Percentiles rank a stretch among this genome's conserved stretches.
phyloP scores from a whole-genome alignment of 2,329 filamentous ascomycete genomes.

The Alternaria angustiovoidea region DNA sequence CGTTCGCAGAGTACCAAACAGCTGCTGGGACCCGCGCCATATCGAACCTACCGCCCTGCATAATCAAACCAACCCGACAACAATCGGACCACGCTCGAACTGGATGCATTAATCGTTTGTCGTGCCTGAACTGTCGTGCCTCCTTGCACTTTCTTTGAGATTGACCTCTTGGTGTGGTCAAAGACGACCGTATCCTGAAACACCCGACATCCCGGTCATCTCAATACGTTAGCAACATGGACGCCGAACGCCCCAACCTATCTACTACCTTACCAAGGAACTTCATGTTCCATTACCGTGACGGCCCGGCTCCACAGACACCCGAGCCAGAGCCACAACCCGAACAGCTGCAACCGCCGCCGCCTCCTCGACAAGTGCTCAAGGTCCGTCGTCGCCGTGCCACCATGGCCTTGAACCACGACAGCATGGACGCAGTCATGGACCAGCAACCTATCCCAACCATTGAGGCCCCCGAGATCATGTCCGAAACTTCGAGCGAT shows the following conservation, averaged over 20 bases:
- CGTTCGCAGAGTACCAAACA: constrained; percentile 46
- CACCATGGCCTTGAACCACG: constrained; percentile 37
- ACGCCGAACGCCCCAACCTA: constrained; percentile 54
- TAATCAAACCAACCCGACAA: constrained; percentile 23
- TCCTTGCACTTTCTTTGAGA: constrained; percentile 40
- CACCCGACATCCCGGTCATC: constrained; percentile 7
- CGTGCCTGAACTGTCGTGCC: constrained; percentile 18
- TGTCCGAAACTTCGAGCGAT: constrained; percentile 36
- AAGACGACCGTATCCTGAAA: constrained; percentile 17
- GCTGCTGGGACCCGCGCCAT: constrained; percentile 37
- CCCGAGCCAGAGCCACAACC: constrained; percentile 54
- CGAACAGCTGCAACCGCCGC: constrained; percentile 51
- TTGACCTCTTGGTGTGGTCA: constrained; percentile 23
- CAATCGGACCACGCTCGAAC: constrained; percentile 22
- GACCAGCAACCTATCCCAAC: constrained; percentile 54
- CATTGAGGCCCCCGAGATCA: constrained; percentile 58
- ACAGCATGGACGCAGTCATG: constrained; percentile 38
- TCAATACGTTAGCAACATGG: constrained; percentile 41
- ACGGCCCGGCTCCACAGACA: constrained; percentile 56
- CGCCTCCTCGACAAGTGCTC: constrained; percentile 57
- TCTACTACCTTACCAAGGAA: constrained; percentile 61
- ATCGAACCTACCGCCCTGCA: constrained; percentile 37
- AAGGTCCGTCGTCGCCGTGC: constrained; percentile 59
- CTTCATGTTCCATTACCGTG: constrained; percentile 60
- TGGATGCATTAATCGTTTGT: constrained; percentile 24